Conservation (phyloP, 176 grass and related monocot genomes). For the Eleusine coracana region DNA sequence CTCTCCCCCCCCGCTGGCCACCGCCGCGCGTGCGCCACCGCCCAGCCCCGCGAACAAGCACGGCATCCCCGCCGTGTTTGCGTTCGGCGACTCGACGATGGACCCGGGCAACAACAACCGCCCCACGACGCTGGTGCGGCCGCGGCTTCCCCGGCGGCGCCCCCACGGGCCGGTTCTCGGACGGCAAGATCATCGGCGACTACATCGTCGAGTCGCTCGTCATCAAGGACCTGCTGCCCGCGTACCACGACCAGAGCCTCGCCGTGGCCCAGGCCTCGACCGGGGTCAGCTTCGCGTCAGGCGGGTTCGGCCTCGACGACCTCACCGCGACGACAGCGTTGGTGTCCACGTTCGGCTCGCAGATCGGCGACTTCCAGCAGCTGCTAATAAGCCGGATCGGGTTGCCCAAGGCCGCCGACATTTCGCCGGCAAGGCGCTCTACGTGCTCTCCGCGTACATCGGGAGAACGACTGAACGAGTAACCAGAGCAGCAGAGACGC, state of each 20-base stretch:
- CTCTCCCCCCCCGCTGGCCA: neutral
- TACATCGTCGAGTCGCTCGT: slow-evolving; percentile 62
- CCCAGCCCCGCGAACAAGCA: neutral
- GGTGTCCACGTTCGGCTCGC: slow-evolving; percentile 48
- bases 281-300: slow-evolving; percentile 76
- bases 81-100: slow-evolving; percentile 76
- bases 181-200: slow-evolving; percentile 73
- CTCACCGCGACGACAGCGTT: slow-evolving; percentile 30
- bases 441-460: slow-evolving; percentile 54
- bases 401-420: slow-evolving; percentile 32
- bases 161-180: slow-evolving; percentile 62
- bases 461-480: slow-evolving; percentile 49
- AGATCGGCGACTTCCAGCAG: slow-evolving; percentile 50
- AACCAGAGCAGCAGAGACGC: neutral
- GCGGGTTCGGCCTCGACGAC: slow-evolving; percentile 67
- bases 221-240: slow-evolving; percentile 58
- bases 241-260: slow-evolving; percentile 35
- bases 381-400: slow-evolving; percentile 44
- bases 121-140: slow-evolving; percentile 47
- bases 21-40: neutral
- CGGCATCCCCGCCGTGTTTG: slow-evolving; percentile 65
- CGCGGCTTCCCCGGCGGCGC: slow-evolving; percentile 49
- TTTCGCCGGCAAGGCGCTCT: slow-evolving; percentile 45
- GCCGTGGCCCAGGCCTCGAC: slow-evolving; percentile 39
- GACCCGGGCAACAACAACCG: slow-evolving; percentile 87